Evolutionary conservation across 2,329 filamentous ascomycete genomes (phyloP).

Genomic region (Xylaria sp.): DNA sequence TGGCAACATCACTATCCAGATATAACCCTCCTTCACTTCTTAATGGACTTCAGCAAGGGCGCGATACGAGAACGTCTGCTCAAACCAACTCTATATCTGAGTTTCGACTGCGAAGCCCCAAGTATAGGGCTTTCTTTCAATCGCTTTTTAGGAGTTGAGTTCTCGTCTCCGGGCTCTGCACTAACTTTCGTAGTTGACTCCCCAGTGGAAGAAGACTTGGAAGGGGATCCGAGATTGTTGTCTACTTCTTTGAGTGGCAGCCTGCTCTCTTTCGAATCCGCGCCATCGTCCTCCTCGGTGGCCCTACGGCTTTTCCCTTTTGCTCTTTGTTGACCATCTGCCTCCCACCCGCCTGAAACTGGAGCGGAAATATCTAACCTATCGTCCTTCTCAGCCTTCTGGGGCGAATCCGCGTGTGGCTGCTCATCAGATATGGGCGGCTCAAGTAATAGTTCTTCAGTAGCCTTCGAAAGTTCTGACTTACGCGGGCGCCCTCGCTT

Average conservation of each 20-base stretch:
- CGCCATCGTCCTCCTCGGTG: conserved; percentile 29
- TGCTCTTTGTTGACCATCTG: conserved; percentile 25
- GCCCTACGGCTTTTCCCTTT: conserved; percentile 29
- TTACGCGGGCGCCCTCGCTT: conserved; percentile 49
- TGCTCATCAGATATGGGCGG: conserved; percentile 11
- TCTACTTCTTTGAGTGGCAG: conserved; percentile 42
- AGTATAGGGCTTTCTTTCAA: conserved; percentile 39
- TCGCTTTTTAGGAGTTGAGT: conserved; percentile 28
- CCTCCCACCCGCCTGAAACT: conserved; percentile 15
- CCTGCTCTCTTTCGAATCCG: conserved; percentile 25
- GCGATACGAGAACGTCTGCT: conserved; percentile 61
- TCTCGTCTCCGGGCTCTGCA: conserved; percentile 21
- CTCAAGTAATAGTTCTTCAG: conserved; percentile 24
- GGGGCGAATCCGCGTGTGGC: conserved; percentile 12
- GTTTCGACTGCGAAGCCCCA: conserved; percentile 50
- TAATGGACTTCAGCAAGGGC: conserved; percentile 58
- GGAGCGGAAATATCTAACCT: conserved; percentile 13
- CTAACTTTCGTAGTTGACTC: conserved; percentile 11
- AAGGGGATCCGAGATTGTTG: conserved; percentile 37
- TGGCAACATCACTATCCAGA: background rate
- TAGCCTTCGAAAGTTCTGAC: conserved; percentile 39
- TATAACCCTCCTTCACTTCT: conserved; percentile 51
- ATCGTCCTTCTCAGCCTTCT: conserved; percentile 20
- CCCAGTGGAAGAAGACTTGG: conserved; percentile 26
- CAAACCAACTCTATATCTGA: conserved; percentile 59